Evolutionary conservation across 805 yeast genomes (phyloP).

Genomic region (Candida golubevii): DNA sequence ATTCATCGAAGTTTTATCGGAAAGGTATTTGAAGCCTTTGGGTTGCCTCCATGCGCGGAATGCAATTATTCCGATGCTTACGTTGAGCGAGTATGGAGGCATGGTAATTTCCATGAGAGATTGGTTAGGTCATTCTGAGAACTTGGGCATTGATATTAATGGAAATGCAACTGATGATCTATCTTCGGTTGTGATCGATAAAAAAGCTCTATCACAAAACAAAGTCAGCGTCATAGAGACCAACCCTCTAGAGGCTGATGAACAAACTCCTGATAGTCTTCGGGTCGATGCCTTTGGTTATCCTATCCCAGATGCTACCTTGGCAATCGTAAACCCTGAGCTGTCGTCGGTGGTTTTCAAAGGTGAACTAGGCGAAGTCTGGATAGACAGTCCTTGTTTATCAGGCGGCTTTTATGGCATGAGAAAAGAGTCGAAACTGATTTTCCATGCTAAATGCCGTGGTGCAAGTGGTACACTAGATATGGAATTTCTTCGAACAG

Average conservation of each 20-base stretch:
- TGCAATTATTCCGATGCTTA: slow-evolving; percentile 83
- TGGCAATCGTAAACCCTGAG: slow-evolving; percentile 94
- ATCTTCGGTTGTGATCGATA: slow-evolving; percentile 68
- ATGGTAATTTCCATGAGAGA: slow-evolving; percentile 89
- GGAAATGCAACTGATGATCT: slow-evolving; percentile 27
- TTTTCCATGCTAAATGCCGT: slow-evolving; percentile 77
- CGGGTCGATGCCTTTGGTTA: slow-evolving; percentile 90
- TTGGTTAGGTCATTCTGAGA: slow-evolving; percentile 73
- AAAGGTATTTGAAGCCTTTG: slow-evolving; percentile 84
- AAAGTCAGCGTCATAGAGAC: slow-evolving; percentile 62
- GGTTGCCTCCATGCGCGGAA: slow-evolving; percentile 76
- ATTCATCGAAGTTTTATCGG: slow-evolving; percentile 81
- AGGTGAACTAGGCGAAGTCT: slow-evolving; percentile 88
- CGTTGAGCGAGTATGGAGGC: slow-evolving; percentile 93
- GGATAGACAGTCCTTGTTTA: slow-evolving; percentile 93
- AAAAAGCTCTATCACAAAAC: slow-evolving; percentile 67
- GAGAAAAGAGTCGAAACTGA: slow-evolving; percentile 58
- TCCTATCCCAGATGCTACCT: slow-evolving; percentile 89
- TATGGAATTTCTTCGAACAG: slow-evolving; percentile 83
- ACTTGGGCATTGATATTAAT: slow-evolving; percentile 48
- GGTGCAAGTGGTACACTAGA: slow-evolving; percentile 68
- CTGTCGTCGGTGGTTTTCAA: slow-evolving; percentile 68
- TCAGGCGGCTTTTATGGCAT: slow-evolving; percentile 87
- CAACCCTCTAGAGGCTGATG: slow-evolving; percentile 46
- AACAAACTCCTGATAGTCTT: slow-evolving; percentile 36